Base-by-base conservation (phyloP, 2,329 filamentous ascomycete genomes). In the Talaromyces piceae region DNA sequence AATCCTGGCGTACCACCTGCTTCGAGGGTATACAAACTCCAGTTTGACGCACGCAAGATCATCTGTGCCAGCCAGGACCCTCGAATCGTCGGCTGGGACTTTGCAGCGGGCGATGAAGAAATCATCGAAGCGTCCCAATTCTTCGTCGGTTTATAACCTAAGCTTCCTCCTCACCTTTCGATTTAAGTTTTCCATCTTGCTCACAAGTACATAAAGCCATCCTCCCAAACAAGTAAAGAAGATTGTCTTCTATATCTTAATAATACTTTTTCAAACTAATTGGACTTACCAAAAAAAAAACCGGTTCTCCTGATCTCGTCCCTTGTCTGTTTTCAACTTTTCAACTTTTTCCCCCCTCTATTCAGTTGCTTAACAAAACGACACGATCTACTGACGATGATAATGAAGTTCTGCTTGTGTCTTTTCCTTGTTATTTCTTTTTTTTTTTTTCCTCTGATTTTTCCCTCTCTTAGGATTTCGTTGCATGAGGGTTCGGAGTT, bases 11-110 rank as follows among this genome's bases (percentile, higher is more conserved):
- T 23, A 37, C 64, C 56, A 26, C 63, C 67, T 18, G 77, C 76
- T 30, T 77, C 80, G 9, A 70, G 93, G 22, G 87, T 98, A 3
- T 98, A 97, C 76, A 98, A 98, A 70, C 76, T 97, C 30, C 93
- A 98, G 67, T 98, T 96, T 59, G 93, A 98, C 65, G 88, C 90
- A 1, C 81, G 90, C 20, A 84, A 91, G 60, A 94, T 98, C 59
- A 86, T 98, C 50, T 96, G 91, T 72, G 96, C 91, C 66, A 93
- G 87, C 57, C 91, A 97, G 67, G 89, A 93, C 51, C 84, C 84
- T 33, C 83, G 86, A 13, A 97, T 98, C 63, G 89, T 97, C 0
- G 93, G 91, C 0, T 98, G 93, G 93, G 93, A 98, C 68, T 98
- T 97, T 76, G 93, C 90, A 53, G 88, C 90, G 59, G 86, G 82